phyloP scores from a whole-genome alignment of 2,329 filamentous ascomycete species.

The Phyllosticta paracitricarpa region DNA sequence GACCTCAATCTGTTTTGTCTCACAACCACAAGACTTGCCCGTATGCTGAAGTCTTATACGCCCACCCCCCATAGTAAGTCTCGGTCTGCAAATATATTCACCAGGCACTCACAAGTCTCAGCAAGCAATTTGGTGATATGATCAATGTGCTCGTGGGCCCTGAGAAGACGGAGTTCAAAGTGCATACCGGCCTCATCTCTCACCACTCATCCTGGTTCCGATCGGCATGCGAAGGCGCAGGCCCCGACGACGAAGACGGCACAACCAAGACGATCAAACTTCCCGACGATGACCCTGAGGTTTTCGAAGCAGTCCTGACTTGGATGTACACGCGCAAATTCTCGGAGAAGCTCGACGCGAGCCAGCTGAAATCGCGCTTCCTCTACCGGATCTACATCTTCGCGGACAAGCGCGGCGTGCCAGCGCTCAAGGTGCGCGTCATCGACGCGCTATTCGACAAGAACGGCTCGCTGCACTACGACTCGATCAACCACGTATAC shows the following conservation, averaged over 20 bases:
- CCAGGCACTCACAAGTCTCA: background rate
- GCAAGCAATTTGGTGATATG: background rate
- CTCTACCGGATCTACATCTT: background rate
- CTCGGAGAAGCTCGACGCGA: background rate
- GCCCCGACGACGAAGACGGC: background rate
- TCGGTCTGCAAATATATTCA: background rate
- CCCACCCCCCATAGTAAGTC: background rate
- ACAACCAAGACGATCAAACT: background rate
- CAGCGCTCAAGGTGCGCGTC: background rate
- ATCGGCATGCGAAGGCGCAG: background rate
- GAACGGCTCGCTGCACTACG: background rate
- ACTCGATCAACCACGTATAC: background rate
- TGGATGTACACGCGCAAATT: background rate
- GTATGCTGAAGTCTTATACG: background rate
- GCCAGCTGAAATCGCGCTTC: background rate
- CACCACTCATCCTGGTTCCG: background rate
- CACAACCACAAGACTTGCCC: background rate
- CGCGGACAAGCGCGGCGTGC: background rate
- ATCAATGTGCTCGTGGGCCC: background rate
- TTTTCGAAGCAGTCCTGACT: background rate
- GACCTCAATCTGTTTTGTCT: background rate
- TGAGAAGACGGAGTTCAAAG: background rate
- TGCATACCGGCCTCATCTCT: background rate
- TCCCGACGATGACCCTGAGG: background rate
- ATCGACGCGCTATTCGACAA: background rate